Percentiles rank a stretch among this genome's conserved stretches.
Evolutionary conservation across 2,329 filamentous ascomycete species (phyloP).

Genomic region (Phialophora tarda): DNA sequence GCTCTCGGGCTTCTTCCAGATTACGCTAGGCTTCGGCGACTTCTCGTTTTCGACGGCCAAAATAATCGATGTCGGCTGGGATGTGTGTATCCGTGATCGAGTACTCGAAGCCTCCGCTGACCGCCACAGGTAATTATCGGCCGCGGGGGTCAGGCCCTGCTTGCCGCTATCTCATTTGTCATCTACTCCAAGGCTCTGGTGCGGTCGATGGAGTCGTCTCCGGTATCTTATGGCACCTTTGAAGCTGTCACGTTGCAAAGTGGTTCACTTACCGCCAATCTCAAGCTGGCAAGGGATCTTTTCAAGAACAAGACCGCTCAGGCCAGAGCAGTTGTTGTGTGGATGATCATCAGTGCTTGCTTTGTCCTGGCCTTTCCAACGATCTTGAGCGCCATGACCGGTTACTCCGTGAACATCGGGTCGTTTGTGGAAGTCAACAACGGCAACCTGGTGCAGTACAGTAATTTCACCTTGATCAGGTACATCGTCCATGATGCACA

Average conservation of each 20-base stretch:
- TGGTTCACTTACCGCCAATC: conserved; percentile 38
- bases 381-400: conserved; percentile 47
- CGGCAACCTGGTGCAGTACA: conserved; percentile 41
- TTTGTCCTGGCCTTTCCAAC: conserved; percentile 45
- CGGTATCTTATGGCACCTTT: conserved; percentile 45
- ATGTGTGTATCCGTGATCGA: conserved; percentile 38
- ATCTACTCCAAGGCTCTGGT: conserved; percentile 46
- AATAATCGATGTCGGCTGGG: conserved; percentile 46
- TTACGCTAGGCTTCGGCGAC: conserved; percentile 28
- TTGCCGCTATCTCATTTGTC: conserved; percentile 42
- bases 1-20: conserved; percentile 28
- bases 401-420: conserved; percentile 45
- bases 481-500: conserved; percentile 35
- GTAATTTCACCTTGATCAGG: conserved; percentile 38
- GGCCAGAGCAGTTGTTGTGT: conserved; percentile 42
- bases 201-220: conserved; percentile 45
- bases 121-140: conserved; percentile 37
- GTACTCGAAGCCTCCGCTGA: not conserved
- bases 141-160: conserved; percentile 43
- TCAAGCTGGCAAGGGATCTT: conserved; percentile 42
- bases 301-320: conserved; percentile 21
- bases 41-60: conserved; percentile 44
- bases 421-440: conserved; percentile 37
- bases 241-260: conserved; percentile 44
- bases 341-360: conserved; percentile 42